Base-by-base conservation (phyloP, 2,329 filamentous ascomycete species). In the Phyllosticta capitalensis region DNA sequence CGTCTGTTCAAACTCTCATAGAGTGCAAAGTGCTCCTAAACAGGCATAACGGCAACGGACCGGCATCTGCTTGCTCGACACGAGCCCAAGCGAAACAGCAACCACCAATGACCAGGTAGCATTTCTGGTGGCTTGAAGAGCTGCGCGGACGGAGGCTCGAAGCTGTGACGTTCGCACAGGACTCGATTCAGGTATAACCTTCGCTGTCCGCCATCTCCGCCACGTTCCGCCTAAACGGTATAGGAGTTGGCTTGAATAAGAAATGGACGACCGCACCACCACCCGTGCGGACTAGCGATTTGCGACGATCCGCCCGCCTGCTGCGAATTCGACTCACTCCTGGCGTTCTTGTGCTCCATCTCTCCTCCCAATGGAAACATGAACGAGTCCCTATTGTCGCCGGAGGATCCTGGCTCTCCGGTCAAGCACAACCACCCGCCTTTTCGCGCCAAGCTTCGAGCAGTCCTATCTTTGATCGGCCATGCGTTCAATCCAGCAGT, bases 171-270 rank as follows among this genome's bases (percentile, higher is more conserved):
- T 45, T 45, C 38, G 3, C 17, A 45, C 14, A n/a, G 17, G n/a
- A n/a, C 14, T 45, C n/a, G 38, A 45, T 45, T 45, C 38, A 45
- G 38, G 38, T n/a, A n/a, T 45, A 45, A 45, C 38, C 38, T n/a
- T 45, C 38, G 14, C n/a, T n/a, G 38, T 79, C 74, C 0, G 86
- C 83, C 49, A 90, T 82, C 61, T 80, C 76, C 58, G 78, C 72
- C 0, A 82, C 86, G 1, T 81, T 85, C 21, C 74, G 65, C 54
- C 75, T 45, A 45, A n/a, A 45, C 38, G 38, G 17, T n/a, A 4
- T 19, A n/a, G 38, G 38, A 45, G 38, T 1, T 45, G 14, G 14
- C 7, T n/a, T n/a, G 3, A 45, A 45, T 45, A 45, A 45, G 38
- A 45, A 3, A 45, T 19, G 14, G 38, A n/a, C 38, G n/a, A n/a